Conservation (phyloP, 768 basidiomycete species). For the Pisolithus sp. region DNA sequence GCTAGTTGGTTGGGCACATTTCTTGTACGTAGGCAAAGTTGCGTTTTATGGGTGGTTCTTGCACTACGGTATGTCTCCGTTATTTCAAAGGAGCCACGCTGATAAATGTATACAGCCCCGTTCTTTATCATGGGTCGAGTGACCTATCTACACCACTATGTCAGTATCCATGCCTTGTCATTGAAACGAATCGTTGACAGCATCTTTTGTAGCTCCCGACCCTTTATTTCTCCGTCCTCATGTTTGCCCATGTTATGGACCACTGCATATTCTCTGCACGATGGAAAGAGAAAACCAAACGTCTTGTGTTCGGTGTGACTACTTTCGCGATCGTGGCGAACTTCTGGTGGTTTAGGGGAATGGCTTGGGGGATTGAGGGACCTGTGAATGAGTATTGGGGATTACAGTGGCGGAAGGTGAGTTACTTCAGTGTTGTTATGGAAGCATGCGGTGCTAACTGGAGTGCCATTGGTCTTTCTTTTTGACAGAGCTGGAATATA, state of each 20-base stretch:
- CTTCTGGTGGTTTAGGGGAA: constrained; percentile 93
- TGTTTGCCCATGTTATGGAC: constrained; percentile 86
- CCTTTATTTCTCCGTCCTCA: constrained; percentile 92
- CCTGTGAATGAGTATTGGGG: constrained; percentile 78
- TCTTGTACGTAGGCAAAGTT: constrained; percentile 87
- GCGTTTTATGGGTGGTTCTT: constrained; percentile 88
- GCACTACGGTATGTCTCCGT: constrained; percentile 59
- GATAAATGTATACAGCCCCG: constrained; percentile 50
- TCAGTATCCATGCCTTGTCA: constrained; percentile 33
- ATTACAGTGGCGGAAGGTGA: constrained; percentile 65
- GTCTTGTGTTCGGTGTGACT: constrained; percentile 61
- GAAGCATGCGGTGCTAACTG: background rate
- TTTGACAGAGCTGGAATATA: constrained; percentile 24
- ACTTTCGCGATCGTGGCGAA: constrained; percentile 56
- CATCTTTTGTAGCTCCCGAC: constrained; percentile 66
- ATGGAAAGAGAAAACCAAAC: constrained; percentile 57
- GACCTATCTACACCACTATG: constrained; percentile 95
- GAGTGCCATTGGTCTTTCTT: no score
- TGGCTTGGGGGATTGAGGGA: constrained; percentile 91
- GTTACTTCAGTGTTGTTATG: constrained; percentile 11
- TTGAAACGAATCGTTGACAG: background rate
- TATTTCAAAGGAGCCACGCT: background rate
- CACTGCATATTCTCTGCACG: constrained; percentile 86
- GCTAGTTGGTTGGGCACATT: constrained; percentile 88
- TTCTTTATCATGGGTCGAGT: constrained; percentile 98